Evolutionary conservation across 305 asterid genomes (phyloP), one percentile per base, ranked within the genome.

Genomic region (Salvia sclarea): DNA sequence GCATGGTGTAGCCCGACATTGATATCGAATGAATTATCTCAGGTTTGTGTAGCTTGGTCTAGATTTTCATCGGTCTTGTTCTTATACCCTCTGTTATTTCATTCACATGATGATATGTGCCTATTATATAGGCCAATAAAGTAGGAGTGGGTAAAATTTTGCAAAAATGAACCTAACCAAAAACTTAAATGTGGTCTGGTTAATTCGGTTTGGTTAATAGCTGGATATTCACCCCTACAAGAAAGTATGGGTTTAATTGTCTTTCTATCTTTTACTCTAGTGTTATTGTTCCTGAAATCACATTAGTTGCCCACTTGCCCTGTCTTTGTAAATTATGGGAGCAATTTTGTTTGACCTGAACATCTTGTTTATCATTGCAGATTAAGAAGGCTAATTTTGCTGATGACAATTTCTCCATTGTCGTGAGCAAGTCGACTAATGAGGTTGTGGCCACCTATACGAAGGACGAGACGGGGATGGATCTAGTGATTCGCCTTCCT

Each of bases 361-460:
- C 40, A 47, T 81, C 64, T 66, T 68, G 43, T 63, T 78, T 66
- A 16, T 56, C n/a, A 24, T 62, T 82, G 83, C 97, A 94, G 99
- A 85, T 94, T 71, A 94, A 89, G 85, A 89, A 91, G 78, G 86
- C 85, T 60, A 79, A 78, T 70, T 83, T 88, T 76, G 88, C 88
- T 30, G 97, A 89, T 81, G 97, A 91, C 20, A 91, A 80, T 80
- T 94, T 94, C 86, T 87, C 97, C 24, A 79, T 94, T 43, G 83
- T 83, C 66, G 96, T 94, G 80, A 94, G 99, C 78, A 94, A 91
- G 85, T 82, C 95, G 56, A 97, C 98, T 61, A 85, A 88, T 85
- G 99, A 94, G 81, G 88, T 94, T 38, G 97, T 94, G 75, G 99
- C 98, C 52, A 94, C 99, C 59, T 94, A 94, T 74, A 89, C 94